phyloP scores from a whole-genome alignment of 345 rosid species.

The Limnanthes douglasii region DNA sequence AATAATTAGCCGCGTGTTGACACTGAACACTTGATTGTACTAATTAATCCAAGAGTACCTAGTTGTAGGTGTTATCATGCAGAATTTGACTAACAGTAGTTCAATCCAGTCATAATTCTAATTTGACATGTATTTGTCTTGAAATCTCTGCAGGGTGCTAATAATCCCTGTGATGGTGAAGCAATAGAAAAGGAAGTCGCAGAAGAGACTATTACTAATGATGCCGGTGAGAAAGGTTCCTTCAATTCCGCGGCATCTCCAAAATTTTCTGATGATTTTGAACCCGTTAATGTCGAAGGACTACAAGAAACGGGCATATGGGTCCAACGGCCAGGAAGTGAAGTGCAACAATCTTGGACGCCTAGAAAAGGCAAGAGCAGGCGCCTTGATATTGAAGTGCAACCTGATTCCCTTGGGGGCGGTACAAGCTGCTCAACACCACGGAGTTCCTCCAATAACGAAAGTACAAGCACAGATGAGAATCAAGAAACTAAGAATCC shows the following conservation, averaged over 20 bases:
- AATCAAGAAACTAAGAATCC: constrained; percentile 24
- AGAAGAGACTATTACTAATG: constrained; percentile 22
- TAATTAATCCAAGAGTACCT: too few species aligned
- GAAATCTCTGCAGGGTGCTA: constrained; percentile 18
- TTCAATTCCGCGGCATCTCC: constrained; percentile 31
- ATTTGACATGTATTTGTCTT: constrained; percentile 6
- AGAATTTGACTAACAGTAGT: too few species aligned
- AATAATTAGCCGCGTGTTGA: not conserved
- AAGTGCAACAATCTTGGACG: constrained; percentile 62
- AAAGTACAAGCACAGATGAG: constrained; percentile 33
- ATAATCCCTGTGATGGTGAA: constrained; percentile 15
- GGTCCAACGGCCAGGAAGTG: constrained; percentile 81
- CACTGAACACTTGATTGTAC: not conserved
- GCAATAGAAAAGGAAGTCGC: constrained; percentile 23
- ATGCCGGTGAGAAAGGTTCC: constrained; percentile 17
- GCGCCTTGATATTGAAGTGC: constrained; percentile 28
- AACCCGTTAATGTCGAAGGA: constrained; percentile 74
- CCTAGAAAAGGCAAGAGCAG: constrained; percentile 69
- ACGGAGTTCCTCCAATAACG: constrained; percentile 23
- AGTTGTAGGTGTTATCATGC: too few species aligned
- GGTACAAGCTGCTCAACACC: constrained; percentile 12
- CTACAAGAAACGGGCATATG: constrained; percentile 63
- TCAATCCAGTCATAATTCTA: constrained; percentile 1
- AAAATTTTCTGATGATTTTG: constrained; percentile 36
- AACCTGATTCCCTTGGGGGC: constrained; percentile 19